phyloP scores from a whole-genome alignment of 2,329 filamentous ascomycete species.

The Eurotiales sp. region DNA sequence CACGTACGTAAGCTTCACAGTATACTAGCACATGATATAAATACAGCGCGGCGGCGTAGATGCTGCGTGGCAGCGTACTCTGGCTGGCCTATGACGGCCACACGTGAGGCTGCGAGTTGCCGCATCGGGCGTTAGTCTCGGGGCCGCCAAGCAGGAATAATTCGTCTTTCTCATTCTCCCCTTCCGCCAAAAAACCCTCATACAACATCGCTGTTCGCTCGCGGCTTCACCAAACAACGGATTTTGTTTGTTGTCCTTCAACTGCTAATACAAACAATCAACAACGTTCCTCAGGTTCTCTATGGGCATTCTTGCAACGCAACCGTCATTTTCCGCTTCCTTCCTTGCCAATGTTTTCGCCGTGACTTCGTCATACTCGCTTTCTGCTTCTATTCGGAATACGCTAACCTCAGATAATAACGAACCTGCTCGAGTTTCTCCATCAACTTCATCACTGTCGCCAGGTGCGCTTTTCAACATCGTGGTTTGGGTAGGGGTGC shows the following conservation, averaged over 20 bases:
- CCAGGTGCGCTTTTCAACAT: slow-evolving; percentile 25
- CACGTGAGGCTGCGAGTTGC: slow-evolving; percentile 8
- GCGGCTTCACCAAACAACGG: background rate
- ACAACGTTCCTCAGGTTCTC: slow-evolving; percentile 22
- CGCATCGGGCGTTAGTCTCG: slow-evolving; percentile 9
- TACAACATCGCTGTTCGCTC: background rate
- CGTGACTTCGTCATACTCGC: slow-evolving; percentile 8
- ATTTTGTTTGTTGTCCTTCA: background rate
- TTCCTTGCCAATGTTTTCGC: slow-evolving; percentile 8
- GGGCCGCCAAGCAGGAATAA: slow-evolving; percentile 1
- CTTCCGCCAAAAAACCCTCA: background rate
- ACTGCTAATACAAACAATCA: background rate
- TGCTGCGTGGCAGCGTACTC: too few relatives aligned
- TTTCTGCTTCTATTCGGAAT: background rate
- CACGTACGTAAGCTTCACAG: too few relatives aligned
- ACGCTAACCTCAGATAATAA: background rate
- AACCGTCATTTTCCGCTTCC: slow-evolving; percentile 15
- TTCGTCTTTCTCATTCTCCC: background rate
- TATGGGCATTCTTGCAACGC: slow-evolving; percentile 35
- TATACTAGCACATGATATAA: too few relatives aligned
- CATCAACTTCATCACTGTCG: slow-evolving; percentile 19
- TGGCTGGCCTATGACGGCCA: slow-evolving; percentile 5
- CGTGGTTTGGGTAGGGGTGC: slow-evolving; percentile 46
- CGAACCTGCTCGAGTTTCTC: background rate
- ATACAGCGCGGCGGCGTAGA: background rate